Percentiles rank a stretch among this genome's conserved stretches.
These are phyloP conservation scores for Penicillium sp. DNA, from an alignment of 2,329 filamentous ascomycete species.

Conservation along the genomic window DNA sequence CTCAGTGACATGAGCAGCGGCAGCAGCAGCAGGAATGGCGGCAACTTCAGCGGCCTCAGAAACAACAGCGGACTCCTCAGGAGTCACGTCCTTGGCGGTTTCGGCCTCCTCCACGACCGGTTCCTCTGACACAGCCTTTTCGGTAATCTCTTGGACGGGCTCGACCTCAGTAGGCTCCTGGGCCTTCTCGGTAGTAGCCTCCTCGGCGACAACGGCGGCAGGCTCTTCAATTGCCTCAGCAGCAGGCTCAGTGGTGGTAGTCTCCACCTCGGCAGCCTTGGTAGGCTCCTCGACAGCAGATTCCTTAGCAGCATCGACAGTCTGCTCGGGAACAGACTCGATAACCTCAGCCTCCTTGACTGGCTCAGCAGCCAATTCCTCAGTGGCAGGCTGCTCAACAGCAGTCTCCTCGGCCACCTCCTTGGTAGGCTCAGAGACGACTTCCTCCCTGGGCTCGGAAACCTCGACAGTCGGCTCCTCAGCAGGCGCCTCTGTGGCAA, in stretches of 20 bases:
- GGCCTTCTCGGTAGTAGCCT: not conserved
- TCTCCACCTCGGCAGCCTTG: not conserved
- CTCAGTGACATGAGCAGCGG: not conserved
- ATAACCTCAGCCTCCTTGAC: not conserved
- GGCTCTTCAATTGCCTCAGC: not conserved
- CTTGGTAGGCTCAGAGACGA: conserved; percentile 2
- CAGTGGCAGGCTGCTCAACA: too few species aligned
- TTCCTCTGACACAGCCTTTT: not conserved
- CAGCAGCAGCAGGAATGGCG: not conserved
- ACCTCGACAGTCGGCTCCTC: conserved; percentile 1
- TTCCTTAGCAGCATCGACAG: not conserved
- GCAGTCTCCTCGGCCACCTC: conserved; percentile 1
- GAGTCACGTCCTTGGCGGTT: not conserved
- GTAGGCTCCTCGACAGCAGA: conserved; percentile 6
- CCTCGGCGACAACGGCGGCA: not conserved
- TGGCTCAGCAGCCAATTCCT: not conserved
- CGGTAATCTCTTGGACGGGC: not conserved
- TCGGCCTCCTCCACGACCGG: conserved; percentile 1
- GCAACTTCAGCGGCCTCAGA: not conserved
- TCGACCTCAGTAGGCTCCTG: not conserved
- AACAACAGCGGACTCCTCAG: not conserved
- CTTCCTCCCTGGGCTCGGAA: conserved; percentile 1
- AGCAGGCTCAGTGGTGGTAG: not conserved
- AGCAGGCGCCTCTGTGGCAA: not conserved
- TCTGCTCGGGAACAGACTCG: not conserved